Conservation (phyloP, 2,329 filamentous ascomycete genomes). For the Cladobotryum protrusum region DNA sequence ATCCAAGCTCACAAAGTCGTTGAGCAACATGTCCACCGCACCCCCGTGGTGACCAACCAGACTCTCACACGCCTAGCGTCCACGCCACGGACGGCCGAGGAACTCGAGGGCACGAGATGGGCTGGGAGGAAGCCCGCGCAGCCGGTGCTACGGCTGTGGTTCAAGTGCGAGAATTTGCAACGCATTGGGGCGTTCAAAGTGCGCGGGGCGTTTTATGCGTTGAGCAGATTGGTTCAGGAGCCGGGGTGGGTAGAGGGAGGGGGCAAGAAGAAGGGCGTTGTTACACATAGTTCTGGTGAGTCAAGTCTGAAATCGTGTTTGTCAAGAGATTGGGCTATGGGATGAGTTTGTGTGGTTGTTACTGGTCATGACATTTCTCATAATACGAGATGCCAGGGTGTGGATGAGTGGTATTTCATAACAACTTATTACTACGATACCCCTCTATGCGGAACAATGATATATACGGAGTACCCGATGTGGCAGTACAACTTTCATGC, state of each 20-base stretch:
- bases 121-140: slow-evolving; percentile 49
- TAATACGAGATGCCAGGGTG: not conserved
- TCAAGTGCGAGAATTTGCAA: slow-evolving; percentile 96
- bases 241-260: slow-evolving; percentile 55
- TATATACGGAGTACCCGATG: not conserved
- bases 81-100: slow-evolving; percentile 51
- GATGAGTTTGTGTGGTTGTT: not conserved
- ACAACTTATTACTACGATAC: not conserved
- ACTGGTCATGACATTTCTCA: not conserved
- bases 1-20: slow-evolving; percentile 67
- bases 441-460: not conserved
- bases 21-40: slow-evolving; percentile 69
- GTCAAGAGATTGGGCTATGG: not conserved
- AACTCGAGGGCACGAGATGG: slow-evolving; percentile 51
- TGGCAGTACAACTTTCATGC: not conserved
- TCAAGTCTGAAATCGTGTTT: slow-evolving; percentile 6
- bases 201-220: slow-evolving; percentile 81
- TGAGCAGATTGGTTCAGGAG: slow-evolving; percentile 61
- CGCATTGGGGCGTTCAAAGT: slow-evolving; percentile 89
- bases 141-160: slow-evolving; percentile 70
- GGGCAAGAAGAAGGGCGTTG: slow-evolving; percentile 62
- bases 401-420: not conserved
- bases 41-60: slow-evolving; percentile 73
- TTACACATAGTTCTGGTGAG: slow-evolving; percentile 82
- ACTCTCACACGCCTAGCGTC: slow-evolving; percentile 73